A percentile compares a stretch with the other conserved stretches of the same genome.
These are phyloP conservation scores for Pseudotsuga menziesii DNA, from an alignment of 75 land plant genomes.

Conservation along the genomic window DNA sequence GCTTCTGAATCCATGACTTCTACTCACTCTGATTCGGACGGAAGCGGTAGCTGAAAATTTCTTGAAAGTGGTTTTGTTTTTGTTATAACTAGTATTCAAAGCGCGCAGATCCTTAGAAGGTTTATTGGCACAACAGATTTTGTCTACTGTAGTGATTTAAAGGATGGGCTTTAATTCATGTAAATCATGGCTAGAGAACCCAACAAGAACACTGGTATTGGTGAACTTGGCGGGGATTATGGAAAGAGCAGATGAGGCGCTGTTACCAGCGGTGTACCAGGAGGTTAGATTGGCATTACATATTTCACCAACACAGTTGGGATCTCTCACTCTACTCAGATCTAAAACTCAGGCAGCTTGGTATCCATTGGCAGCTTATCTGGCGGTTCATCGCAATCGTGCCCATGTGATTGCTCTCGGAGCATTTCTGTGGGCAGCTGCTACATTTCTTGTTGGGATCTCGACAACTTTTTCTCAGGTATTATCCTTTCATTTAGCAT, in stretches of 20 bases:
- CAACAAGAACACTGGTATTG: conserved; percentile 43
- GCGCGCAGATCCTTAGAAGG: too few relatives aligned
- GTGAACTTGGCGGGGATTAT: conserved; percentile 75
- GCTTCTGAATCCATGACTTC: too few relatives aligned
- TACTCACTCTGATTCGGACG: too few relatives aligned
- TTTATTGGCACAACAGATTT: too few relatives aligned
- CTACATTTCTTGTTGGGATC: conserved; percentile 74
- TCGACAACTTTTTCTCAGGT: conserved; percentile 76
- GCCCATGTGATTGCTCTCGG: conserved; percentile 69
- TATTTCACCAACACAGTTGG: conserved; percentile 53
- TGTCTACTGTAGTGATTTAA: too few relatives aligned
- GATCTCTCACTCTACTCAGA: conserved; percentile 66
- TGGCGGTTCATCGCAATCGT: conserved; percentile 59
- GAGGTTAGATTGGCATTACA: conserved; percentile 74
- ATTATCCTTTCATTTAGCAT: too few relatives aligned
- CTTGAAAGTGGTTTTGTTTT: too few relatives aligned
- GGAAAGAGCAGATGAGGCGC: conserved; percentile 84
- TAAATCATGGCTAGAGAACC: too few relatives aligned
- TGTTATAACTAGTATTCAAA: too few relatives aligned
- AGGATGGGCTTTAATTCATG: too few relatives aligned
- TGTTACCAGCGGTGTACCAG: conserved; percentile 75
- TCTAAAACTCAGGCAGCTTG: conserved; percentile 66
- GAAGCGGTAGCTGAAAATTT: too few relatives aligned
- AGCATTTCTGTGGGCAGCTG: conserved; percentile 79
- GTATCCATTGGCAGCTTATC: conserved; percentile 69